Evolutionary conservation across 257 asterid species (phyloP), one percentile per base, ranked within the genome.

Genomic region (Solanum medicagineum): DNA sequence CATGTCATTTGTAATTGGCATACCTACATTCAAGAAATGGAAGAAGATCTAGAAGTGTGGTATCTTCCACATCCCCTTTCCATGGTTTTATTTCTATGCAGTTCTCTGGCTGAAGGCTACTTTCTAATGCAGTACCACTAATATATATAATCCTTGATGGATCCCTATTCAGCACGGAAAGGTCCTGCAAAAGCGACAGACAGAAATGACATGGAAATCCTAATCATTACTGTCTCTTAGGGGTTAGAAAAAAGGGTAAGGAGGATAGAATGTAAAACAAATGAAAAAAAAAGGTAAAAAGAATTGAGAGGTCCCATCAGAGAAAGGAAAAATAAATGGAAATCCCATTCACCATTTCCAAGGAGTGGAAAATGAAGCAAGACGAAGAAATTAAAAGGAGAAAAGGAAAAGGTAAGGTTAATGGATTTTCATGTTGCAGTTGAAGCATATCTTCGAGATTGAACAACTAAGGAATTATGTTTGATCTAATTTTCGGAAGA

Each of bases 11-110:
- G 83, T 29, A 26, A 79, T 51, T 9, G 47, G 36, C 15, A 26
- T 86, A 71, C 96, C 90, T 87, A 94, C 99, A 96, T 89, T 96
- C 99, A 80, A 96, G 94, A 88, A 96, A 96, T 4, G 98, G 98
- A 81, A 94, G 93, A 42, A 94, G 95, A 92, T 96, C 98, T 85
- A 96, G 15, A 80, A 96, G 98, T 60, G 90, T 89, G n/a, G 99
- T 93, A 85, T 94, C 99, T 1, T 95, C 98, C 10, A 87, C 84
- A 88, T 94, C 98, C 45, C 99, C 98, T 88, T 87, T 88, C 96
- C 96, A 96, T 77, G 91, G 87, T 89, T 94, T 94, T 88, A 96
- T 65, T 81, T 90, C 90, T 82, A 94, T 85, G 84, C 89, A 88
- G 68, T 94, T 96, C 84, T 96, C 98, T 71, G 94, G 92, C 88